A percentile compares a stretch with the other conserved stretches of the same genome.
Conservation (phyloP, 2,329 filamentous ascomycete species). For the Truncatella angustata region DNA sequence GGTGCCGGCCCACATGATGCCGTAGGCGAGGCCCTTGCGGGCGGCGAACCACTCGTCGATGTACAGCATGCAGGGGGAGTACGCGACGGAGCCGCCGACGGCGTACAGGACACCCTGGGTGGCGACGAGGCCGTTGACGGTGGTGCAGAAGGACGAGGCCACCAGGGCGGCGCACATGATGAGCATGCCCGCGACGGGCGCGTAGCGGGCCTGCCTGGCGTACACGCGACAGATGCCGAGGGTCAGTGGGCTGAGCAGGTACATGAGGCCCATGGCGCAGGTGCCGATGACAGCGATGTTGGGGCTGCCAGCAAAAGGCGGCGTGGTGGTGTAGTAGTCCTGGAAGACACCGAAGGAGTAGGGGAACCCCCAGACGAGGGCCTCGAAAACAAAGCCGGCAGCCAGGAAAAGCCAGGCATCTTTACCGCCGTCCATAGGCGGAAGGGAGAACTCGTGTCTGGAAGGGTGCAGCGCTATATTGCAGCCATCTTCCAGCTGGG, state of each 20-base stretch:
- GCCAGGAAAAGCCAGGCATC: conserved; percentile 41
- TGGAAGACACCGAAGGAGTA: conserved; percentile 71
- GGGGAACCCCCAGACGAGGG: conserved; percentile 60
- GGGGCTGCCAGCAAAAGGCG: conserved; percentile 52
- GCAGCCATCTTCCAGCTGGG: background rate
- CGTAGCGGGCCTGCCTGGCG: conserved; percentile 38
- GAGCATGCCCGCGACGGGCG: conserved; percentile 38
- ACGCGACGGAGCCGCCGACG: conserved; percentile 54
- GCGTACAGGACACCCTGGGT: conserved; percentile 63
- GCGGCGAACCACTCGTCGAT: conserved; percentile 61
- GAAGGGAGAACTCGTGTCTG: conserved; percentile 30
- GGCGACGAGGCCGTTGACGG: conserved; percentile 44
- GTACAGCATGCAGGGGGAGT: conserved; percentile 38
- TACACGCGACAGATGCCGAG: conserved; percentile 45
- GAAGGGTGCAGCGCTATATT: background rate
- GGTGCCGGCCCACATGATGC: conserved; percentile 59
- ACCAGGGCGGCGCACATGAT: conserved; percentile 11
- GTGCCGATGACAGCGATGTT: conserved; percentile 65
- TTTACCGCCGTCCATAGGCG: conserved; percentile 45
- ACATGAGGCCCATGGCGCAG: conserved; percentile 59
- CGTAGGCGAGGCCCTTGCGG: conserved; percentile 58
- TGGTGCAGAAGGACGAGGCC: conserved; percentile 13
- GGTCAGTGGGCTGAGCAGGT: conserved; percentile 49
- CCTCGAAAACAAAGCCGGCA: conserved; percentile 51
- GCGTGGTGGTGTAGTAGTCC: conserved; percentile 62